Base-by-base conservation (phyloP, 768 basidiomycete species). In the Mycena alexandri region DNA sequence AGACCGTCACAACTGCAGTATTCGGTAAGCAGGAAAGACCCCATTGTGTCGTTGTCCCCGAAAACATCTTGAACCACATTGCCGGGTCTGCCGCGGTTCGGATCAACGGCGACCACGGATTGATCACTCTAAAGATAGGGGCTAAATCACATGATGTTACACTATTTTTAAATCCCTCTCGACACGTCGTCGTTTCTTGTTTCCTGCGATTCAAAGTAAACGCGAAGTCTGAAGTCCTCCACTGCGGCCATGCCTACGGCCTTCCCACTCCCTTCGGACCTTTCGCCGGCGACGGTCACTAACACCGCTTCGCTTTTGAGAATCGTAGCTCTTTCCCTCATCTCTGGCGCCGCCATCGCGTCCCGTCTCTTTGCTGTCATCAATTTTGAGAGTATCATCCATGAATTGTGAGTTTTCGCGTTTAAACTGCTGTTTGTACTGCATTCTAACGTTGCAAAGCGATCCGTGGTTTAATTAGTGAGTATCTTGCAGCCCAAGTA, bases 401-500 rank as follows among this genome's bases (percentile, higher is more conserved):
- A 99, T 80, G 98, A 99, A 85, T 99, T 98, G 96, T 98, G 71
- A 73, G 95, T 87, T 51, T 24, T 58, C 44, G 34, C 36, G 41
- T 50, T n/a, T 36, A 7, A 38, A 14, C 66, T 65, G 12, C 41
- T 21, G n/a, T 57, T n/a, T 34, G 44, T 22, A 38, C 41, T 12
- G 69, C 22, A 41, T 57, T 63, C 62, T 54, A 25, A 58, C 61
- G 53, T 70, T 44, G 53, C 73, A 36, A 75, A 97, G 96, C 76
- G 96, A 98, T 76, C 95, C 96, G 71, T 99, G 98, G 98, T 99
- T 99, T 81, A 99, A 99, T 81, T 99, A 93, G 95, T 98, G 78
- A 80, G 94, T 89, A 60, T 69, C 62, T 55, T 67, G 66, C 68
- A 65, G 25, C 52, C 43, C 22, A 24, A 33, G 36, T 54, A 21